phyloP scores from a whole-genome alignment of 1,139 yeast genomes.

The Geotrichum bryndzae region DNA sequence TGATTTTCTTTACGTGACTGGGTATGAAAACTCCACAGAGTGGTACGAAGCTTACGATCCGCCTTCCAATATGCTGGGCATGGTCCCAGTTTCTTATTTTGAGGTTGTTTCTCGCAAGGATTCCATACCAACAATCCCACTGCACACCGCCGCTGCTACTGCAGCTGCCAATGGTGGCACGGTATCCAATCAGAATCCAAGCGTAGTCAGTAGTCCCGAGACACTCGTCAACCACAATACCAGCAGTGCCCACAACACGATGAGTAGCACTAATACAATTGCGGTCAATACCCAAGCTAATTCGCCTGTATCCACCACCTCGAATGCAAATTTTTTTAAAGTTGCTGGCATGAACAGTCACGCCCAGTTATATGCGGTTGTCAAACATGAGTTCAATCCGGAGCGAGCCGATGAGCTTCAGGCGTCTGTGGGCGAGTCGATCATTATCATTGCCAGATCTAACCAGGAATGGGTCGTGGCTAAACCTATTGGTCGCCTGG shows the following conservation, averaged over 20 bases:
- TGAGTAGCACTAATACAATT: not conserved
- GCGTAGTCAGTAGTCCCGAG: not conserved
- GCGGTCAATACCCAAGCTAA: not conserved
- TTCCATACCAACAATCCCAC: slow-evolving; percentile 41
- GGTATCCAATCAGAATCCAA: not conserved
- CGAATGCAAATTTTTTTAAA: not conserved
- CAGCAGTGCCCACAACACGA: slow-evolving; percentile 1
- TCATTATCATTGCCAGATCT: slow-evolving; percentile 91
- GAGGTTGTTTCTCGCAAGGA: slow-evolving; percentile 63
- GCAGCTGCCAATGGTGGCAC: slow-evolving; percentile 9
- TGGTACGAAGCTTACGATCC: slow-evolving; percentile 94
- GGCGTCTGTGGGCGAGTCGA: slow-evolving; percentile 77
- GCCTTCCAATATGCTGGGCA: slow-evolving; percentile 67
- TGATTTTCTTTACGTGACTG: slow-evolving; percentile 79
- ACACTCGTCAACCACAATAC: not conserved
- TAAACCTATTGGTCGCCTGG: slow-evolving; percentile 90
- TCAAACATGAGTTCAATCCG: slow-evolving; percentile 77
- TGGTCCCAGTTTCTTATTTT: slow-evolving; percentile 82
- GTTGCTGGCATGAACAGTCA: slow-evolving; percentile 9
- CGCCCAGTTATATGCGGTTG: slow-evolving; percentile 54
- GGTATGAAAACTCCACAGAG: slow-evolving; percentile 54
- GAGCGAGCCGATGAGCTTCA: slow-evolving; percentile 85
- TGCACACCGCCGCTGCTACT: slow-evolving; percentile 19
- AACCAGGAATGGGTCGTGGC: slow-evolving; percentile 97
- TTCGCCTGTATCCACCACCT: not conserved